Evolutionary conservation across 108 stramenopile genomes (phyloP), one percentile per base, ranked within the genome.

Genomic region (Cyclotella baltica): DNA sequence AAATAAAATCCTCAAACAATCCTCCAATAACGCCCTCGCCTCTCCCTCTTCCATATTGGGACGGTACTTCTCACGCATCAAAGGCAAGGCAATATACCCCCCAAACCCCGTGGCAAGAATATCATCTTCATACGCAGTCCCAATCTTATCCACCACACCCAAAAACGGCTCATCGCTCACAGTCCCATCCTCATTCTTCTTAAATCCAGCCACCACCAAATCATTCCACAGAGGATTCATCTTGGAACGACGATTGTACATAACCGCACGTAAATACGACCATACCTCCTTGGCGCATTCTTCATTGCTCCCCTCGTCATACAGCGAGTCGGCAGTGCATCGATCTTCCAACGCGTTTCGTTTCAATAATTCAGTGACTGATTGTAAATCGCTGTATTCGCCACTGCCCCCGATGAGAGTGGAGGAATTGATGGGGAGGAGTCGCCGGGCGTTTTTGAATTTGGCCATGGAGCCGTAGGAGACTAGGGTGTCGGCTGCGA

Each of bases 211-310:
- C 33, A 98, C 90, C 22, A 98, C 86, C 18, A 99, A 65, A 70
- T 96, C 90, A 83, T 98, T 99, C 99, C 99, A 99, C 51, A 96
- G 87, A n/a, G 99, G 99, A 85, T 99, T 97, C 85, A 97, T 91
- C 71, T 97, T 97, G 73, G 93, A 94, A 25, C 95, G 86, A 35
- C 95, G 85, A 67, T 96, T 88, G 93, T 99, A 99, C 92, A 99
- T 88, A 57, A 99, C 93, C 33, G 97, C 93, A 8, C 98, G 81
- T 22, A 99, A 64, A 69, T 98, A 96, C 47, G 89, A 92, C 90
- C 91, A 95, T 0, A 90, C 79, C 29, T 90, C 84, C 75, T 80
- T 84, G 30, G 93, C 92, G 51, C 87, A 85, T 16, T 82, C 79
- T 31, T 88, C 80, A n/a, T 67, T 67, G 8, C 62, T 76, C 4